Percentiles rank a stretch among this genome's conserved stretches.
phyloP scores from a whole-genome alignment of 2,329 filamentous ascomycete species.

The Exophiala sp. region DNA sequence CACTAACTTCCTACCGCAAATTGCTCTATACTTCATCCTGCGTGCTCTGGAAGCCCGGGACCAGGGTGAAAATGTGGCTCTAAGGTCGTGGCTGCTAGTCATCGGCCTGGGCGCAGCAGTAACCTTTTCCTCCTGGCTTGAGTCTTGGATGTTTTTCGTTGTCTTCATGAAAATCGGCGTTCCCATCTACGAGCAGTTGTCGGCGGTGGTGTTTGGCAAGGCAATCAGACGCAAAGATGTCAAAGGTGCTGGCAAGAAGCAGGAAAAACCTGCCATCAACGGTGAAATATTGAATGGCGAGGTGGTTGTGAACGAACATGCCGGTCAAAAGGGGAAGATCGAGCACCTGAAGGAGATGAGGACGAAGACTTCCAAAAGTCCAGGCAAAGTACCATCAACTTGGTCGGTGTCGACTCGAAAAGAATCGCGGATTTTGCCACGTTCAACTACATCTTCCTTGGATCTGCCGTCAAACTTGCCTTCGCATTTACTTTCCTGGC shows the following conservation, averaged over 20 bases:
- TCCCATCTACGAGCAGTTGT: conserved; percentile 63
- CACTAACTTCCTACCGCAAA: conserved; percentile 64
- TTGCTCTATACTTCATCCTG: conserved; percentile 61
- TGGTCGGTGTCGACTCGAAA: conserved; percentile 69
- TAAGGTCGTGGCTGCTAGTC: conserved; percentile 63
- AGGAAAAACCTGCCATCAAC: conserved; percentile 23
- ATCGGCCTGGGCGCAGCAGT: conserved; percentile 57
- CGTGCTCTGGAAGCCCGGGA: conserved; percentile 55
- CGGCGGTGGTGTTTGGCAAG: conserved; percentile 69
- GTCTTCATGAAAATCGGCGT: conserved; percentile 58
- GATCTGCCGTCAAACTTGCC: conserved; percentile 56
- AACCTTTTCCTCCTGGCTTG: conserved; percentile 52
- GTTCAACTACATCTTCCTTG: conserved; percentile 60
- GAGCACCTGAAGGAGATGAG: conserved; percentile 41
- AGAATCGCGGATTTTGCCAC: conserved; percentile 63
- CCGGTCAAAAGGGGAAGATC: conserved; percentile 35
- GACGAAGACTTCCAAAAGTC: conserved; percentile 53
- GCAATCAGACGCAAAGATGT: conserved; percentile 71
- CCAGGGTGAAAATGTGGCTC: conserved; percentile 42
- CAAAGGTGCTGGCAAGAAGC: conserved; percentile 50
- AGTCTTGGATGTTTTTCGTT: conserved; percentile 62
- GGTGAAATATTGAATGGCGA: conserved; percentile 28
- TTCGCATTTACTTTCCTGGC: conserved; percentile 62
- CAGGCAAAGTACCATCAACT: conserved; percentile 66
- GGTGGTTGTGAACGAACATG: conserved; percentile 30